Percentiles rank a stretch among this genome's conserved stretches.
Evolutionary conservation across 2,329 filamentous ascomycete genomes (phyloP).

Genomic region (Rasamsonia emersonii): DNA sequence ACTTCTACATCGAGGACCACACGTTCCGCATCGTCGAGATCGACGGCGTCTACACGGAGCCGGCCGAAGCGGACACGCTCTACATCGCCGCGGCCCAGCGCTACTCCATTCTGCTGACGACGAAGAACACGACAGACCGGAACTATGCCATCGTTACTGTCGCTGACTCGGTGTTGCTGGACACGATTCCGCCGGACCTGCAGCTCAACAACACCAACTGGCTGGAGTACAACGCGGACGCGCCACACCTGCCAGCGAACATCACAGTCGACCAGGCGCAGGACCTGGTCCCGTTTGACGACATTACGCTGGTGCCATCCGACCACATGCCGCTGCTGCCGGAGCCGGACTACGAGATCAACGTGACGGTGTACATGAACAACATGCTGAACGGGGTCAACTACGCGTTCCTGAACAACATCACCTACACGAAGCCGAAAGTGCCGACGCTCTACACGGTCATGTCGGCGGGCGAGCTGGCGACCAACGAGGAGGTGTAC

Average conservation of each 20-base stretch:
- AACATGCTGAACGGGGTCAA: conserved; percentile 58
- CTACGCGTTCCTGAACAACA: conserved; percentile 68
- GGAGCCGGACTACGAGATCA: conserved; percentile 47
- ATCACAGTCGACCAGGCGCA: conserved; percentile 16
- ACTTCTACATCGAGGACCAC: conserved; percentile 41
- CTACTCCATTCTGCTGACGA: conserved; percentile 47
- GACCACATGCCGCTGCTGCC: conserved; percentile 55
- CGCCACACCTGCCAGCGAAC: conserved; percentile 16
- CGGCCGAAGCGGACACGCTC: conserved; percentile 51
- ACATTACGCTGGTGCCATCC: conserved; percentile 60
- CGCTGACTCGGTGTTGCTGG: conserved; percentile 15
- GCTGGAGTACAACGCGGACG: conserved; percentile 57
- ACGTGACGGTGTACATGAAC: conserved; percentile 59
- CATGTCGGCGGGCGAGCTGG: conserved; percentile 48
- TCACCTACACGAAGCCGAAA: conserved; percentile 63
- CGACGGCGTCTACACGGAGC: conserved; percentile 61
- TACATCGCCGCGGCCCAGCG: conserved; percentile 63
- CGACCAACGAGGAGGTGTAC: conserved; percentile 53
- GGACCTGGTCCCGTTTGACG: conserved; percentile 62
- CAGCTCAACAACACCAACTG: conserved; percentile 41
- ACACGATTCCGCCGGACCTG: conserved; percentile 26
- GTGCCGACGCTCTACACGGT: conserved; percentile 71
- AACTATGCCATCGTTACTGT: conserved; percentile 62
- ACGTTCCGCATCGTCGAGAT: conserved; percentile 64
- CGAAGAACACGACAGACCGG: conserved; percentile 49